These are phyloP conservation scores for Aspergillus ochraceus DNA, from an alignment of 2,329 filamentous ascomycete genomes.

Conservation along the genomic window DNA sequence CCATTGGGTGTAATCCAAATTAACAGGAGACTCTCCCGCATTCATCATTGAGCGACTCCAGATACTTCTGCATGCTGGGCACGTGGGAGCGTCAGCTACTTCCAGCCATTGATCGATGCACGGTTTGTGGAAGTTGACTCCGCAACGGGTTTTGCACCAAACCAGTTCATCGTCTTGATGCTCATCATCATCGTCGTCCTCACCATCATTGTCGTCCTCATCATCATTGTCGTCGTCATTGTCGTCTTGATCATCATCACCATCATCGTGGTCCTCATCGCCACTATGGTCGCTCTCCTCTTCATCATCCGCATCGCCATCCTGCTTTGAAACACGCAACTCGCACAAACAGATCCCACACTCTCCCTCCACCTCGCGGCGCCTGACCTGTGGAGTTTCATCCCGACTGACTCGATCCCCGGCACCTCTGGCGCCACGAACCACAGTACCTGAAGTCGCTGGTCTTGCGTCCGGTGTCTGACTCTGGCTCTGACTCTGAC, in stretches of 20 bases:
- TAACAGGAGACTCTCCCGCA: no score
- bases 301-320: neutral
- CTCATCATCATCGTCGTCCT: neutral
- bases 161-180: slow-evolving; percentile 5
- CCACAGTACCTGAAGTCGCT: no score
- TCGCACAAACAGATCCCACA: slow-evolving; percentile 6
- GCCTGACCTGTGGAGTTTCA: neutral
- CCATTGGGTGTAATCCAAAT: no score
- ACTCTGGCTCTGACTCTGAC: no score
- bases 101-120: slow-evolving; percentile 22
- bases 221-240: no score
- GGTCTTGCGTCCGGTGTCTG: no score
- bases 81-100: slow-evolving; percentile 7
- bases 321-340: neutral
- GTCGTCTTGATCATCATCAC: neutral
- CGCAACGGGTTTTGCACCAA: slow-evolving; percentile 24
- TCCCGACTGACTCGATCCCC: no score
- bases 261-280: neutral
- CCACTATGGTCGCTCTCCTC: neutral
- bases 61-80: slow-evolving; percentile 16
- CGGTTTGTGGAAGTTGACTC: slow-evolving; percentile 21
- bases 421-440: no score
- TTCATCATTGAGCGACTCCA: slow-evolving; percentile 8
- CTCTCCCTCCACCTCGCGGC: slow-evolving; percentile 4
- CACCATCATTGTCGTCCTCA: no score